A percentile compares a stretch with the other conserved stretches of the same genome.
Conservation (phyloP, 192 early-diverging fungal genomes). For the Dissophora globulifera region DNA sequence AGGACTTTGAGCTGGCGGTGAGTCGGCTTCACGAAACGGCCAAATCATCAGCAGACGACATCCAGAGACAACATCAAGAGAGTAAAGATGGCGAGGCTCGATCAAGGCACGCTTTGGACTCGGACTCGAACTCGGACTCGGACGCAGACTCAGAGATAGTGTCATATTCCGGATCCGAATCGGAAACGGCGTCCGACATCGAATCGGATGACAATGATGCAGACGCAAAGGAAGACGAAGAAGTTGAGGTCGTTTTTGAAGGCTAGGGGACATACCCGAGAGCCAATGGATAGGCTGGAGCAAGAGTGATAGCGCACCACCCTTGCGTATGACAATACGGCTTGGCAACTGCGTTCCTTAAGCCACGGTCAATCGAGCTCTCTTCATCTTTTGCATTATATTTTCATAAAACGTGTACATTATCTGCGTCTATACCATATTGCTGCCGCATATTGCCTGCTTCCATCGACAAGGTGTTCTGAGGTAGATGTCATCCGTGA, state of each 20-base stretch:
- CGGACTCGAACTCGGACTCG: slow-evolving; percentile 7
- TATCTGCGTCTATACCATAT: no score
- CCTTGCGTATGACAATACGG: no score
- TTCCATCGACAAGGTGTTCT: no score
- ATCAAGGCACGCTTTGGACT: slow-evolving; percentile 1
- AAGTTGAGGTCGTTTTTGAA: slow-evolving; percentile 16
- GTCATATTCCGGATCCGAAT: not conserved
- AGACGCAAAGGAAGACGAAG: slow-evolving; percentile 1
- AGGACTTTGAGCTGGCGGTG: slow-evolving; percentile 45
- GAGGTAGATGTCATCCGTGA: no score
- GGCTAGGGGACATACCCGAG: no score
- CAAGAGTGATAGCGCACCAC: no score
- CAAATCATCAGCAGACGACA: not conserved
- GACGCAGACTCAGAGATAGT: slow-evolving; percentile 4
- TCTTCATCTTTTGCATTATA: no score
- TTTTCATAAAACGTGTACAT: no score
- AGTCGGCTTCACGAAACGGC: slow-evolving; percentile 29
- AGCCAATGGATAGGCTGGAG: no score
- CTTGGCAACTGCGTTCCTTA: no score
- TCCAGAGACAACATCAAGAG: not conserved
- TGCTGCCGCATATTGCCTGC: no score
- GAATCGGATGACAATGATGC: not conserved
- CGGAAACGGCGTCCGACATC: slow-evolving; percentile 2
- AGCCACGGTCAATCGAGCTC: no score
- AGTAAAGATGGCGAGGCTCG: slow-evolving; percentile 3